phyloP scores from a whole-genome alignment of 305 asterid species.

The Ilex paraguariensis region DNA sequence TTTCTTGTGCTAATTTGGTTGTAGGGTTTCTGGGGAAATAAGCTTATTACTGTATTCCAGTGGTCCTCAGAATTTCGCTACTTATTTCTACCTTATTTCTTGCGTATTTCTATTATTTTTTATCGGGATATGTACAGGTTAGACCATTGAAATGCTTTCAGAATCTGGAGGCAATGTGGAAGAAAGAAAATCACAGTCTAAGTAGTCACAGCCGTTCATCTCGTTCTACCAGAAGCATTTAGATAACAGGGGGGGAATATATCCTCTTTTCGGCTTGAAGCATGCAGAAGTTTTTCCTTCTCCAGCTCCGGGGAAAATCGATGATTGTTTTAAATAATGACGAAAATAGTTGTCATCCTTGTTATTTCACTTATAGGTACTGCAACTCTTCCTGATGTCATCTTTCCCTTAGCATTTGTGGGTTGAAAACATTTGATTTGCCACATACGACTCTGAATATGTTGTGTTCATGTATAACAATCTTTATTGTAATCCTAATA shows the following conservation, averaged over 20 bases:
- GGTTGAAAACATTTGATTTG: not conserved
- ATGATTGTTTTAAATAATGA: no score
- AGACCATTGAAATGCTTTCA: constrained; percentile 62
- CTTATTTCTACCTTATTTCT: not conserved
- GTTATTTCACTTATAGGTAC: not conserved
- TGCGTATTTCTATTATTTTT: not conserved
- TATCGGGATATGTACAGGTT: constrained; percentile 32
- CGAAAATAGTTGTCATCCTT: not conserved
- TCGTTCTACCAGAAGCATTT: constrained; percentile 32
- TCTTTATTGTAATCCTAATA: no score
- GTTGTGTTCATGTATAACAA: no score
- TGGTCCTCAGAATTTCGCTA: not conserved
- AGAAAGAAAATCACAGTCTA: constrained; percentile 33
- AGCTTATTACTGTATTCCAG: not conserved
- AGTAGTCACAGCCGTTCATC: constrained; percentile 39
- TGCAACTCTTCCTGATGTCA: no score
- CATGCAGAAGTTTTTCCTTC: not conserved
- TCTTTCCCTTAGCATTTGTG: not conserved
- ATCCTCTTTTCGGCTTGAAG: constrained; percentile 3
- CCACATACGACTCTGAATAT: not conserved
- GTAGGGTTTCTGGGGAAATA: not conserved
- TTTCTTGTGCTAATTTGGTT: no score
- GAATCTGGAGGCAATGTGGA: constrained; percentile 38
- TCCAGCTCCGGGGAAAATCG: not conserved
- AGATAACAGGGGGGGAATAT: constrained; percentile 9